Conservation (phyloP, 2,329 filamentous ascomycete genomes). For the Mariannaea elegans region DNA sequence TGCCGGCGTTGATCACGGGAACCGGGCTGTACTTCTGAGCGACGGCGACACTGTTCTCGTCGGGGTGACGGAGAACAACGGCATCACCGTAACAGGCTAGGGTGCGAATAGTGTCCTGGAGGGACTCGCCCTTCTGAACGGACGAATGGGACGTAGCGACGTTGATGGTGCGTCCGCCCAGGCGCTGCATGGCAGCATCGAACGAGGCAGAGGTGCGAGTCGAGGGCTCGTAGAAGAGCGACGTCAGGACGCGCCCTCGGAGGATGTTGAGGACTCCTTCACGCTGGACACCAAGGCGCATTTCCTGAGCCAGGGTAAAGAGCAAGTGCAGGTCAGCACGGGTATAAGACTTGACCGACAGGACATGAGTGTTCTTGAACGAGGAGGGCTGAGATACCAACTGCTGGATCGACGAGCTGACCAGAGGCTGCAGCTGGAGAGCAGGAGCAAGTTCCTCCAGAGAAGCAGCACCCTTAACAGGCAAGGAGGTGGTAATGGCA, state of each 20-base stretch:
- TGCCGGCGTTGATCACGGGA: constrained; percentile 96
- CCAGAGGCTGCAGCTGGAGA: constrained; percentile 58
- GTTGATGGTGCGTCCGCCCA: constrained; percentile 86
- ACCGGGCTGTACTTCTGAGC: constrained; percentile 89
- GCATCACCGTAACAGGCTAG: constrained; percentile 95
- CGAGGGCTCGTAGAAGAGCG: constrained; percentile 97
- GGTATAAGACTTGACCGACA: constrained; percentile 91
- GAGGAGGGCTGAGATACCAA: constrained; percentile 78
- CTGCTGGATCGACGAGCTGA: constrained; percentile 71
- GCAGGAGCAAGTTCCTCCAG: constrained; percentile 58
- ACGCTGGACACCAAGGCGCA: constrained; percentile 93
- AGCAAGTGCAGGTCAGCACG: constrained; percentile 89
- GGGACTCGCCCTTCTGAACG: constrained; percentile 91
- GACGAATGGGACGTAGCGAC: constrained; percentile 87
- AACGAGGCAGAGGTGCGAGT: constrained; percentile 96
- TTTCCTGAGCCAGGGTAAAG: constrained; percentile 97
- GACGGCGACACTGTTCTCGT: constrained; percentile 80
- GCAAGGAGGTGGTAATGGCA: constrained; percentile 29
- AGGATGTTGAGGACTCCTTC: constrained; percentile 89
- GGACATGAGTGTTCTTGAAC: constrained; percentile 89
- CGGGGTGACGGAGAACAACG: constrained; percentile 93
- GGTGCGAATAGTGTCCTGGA: constrained; percentile 93
- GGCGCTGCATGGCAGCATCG: constrained; percentile 97
- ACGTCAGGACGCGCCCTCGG: constrained; percentile 85
- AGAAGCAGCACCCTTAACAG: constrained; percentile 36